A percentile compares a stretch with the other conserved stretches of the same genome.
Evolutionary conservation across 2,329 filamentous ascomycete species (phyloP).

Genomic region (Chaetomiaceae sp.): DNA sequence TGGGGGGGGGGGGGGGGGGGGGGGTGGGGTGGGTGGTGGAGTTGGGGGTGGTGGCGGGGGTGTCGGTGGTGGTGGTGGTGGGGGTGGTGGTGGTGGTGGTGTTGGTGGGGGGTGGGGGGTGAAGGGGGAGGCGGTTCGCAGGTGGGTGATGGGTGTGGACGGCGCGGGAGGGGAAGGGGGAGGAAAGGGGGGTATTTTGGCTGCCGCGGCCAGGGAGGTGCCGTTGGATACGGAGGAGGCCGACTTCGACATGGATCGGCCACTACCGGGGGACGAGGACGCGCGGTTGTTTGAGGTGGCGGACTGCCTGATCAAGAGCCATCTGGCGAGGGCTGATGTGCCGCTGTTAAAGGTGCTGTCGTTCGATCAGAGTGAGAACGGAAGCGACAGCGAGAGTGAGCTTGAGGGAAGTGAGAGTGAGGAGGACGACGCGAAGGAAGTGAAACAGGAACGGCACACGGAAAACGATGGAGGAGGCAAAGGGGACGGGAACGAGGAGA

Average conservation of each 20-base stretch:
- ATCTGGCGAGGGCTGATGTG: slow-evolving; percentile 40
- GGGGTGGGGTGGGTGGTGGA: neutral
- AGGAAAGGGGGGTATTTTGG: neutral
- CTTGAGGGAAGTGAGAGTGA: slow-evolving; percentile 25
- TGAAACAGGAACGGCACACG: neutral
- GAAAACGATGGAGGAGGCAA: no score
- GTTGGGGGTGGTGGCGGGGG: neutral
- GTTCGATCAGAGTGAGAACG: slow-evolving; percentile 38
- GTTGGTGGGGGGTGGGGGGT: slow-evolving; percentile 19
- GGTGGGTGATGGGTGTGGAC: slow-evolving; percentile 37
- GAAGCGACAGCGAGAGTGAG: slow-evolving; percentile 35
- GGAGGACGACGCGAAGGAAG: slow-evolving; percentile 18
- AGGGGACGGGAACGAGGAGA: no score
- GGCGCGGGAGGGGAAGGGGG: slow-evolving; percentile 1
- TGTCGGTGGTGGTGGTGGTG: neutral
- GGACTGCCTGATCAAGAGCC: slow-evolving; percentile 43
- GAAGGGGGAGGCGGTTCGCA: slow-evolving; percentile 37
- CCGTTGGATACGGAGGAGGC: slow-evolving; percentile 34
- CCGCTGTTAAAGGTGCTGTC: slow-evolving; percentile 40
- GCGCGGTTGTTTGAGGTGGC: slow-evolving; percentile 38
- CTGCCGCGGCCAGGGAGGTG: slow-evolving; percentile 2
- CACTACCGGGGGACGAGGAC: slow-evolving; percentile 36
- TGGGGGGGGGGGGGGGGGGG: no score
- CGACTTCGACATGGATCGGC: slow-evolving; percentile 37
- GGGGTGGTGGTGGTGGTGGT: neutral